phyloP scores from a whole-genome alignment of 2,329 filamentous ascomycete species.

The Penicillium sp. region DNA sequence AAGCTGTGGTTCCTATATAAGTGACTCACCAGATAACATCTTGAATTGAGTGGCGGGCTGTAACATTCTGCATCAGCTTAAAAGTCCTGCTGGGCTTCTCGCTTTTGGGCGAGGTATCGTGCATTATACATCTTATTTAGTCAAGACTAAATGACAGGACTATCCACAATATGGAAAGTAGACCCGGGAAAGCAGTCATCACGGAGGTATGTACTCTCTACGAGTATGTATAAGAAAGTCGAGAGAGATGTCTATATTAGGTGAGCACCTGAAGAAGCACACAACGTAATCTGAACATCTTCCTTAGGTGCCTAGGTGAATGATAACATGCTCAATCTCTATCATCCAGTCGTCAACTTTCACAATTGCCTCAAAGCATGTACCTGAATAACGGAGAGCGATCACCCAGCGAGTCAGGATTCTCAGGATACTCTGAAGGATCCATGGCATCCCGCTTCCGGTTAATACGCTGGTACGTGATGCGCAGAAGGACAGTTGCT shows the following conservation, averaged over 20 bases:
- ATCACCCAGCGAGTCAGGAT: slow-evolving; percentile 60
- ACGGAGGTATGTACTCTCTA: no score
- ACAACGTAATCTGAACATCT: not conserved
- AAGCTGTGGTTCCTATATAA: not conserved
- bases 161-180: no score
- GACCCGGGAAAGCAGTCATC: no score
- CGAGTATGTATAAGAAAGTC: not conserved
- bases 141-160: no score
- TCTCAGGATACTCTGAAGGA: slow-evolving; percentile 42
- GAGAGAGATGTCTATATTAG: not conserved
- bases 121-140: no score
- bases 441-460: slow-evolving; percentile 52
- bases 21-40: not conserved
- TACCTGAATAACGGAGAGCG: slow-evolving; percentile 63
- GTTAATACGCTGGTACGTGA: slow-evolving; percentile 59
- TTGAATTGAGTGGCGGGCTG: not conserved
- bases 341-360: not conserved
- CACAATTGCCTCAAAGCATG: slow-evolving; percentile 42
- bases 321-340: not conserved
- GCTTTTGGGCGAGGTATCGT: no score
- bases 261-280: not conserved
- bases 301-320: not conserved
- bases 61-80: not conserved
- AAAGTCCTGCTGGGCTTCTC: no score
- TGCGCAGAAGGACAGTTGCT: slow-evolving; percentile 42